A percentile compares a stretch with the other conserved stretches of the same genome.
Evolutionary conservation across 768 basidiomycete species (phyloP).

Genomic region (Pleurotus pulmonarius): DNA sequence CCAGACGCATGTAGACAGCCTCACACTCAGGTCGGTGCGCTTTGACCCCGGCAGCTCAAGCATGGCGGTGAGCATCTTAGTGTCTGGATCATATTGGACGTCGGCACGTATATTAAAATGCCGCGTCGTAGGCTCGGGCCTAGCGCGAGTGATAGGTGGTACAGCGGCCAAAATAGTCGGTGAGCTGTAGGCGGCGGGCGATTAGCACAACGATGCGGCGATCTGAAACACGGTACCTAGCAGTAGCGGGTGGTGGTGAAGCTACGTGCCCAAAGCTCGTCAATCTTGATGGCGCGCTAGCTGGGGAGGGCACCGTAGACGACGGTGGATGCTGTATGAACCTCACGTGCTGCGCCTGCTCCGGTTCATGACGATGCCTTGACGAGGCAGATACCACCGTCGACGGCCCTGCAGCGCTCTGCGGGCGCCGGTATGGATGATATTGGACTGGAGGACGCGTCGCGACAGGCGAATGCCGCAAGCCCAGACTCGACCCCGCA

Average conservation of each 20-base stretch:
- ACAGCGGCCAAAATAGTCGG: constrained; percentile 3
- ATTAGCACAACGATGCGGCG: not conserved
- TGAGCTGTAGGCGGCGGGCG: constrained; percentile 1
- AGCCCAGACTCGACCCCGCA: constrained; percentile 15
- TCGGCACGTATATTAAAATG: constrained; percentile 56
- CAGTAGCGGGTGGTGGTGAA: constrained; percentile 7
- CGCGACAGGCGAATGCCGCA: constrained; percentile 14
- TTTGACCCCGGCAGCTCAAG: constrained; percentile 71
- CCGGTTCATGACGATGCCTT: constrained; percentile 9
- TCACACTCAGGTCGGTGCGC: constrained; percentile 52
- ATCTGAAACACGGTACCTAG: constrained; percentile 9
- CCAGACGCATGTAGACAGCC: constrained; percentile 55
- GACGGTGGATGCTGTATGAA: constrained; percentile 23
- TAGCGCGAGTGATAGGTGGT: constrained; percentile 11
- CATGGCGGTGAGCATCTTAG: constrained; percentile 50
- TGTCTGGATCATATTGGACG: constrained; percentile 50
- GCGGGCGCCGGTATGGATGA: constrained; percentile 26
- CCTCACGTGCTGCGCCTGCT: constrained; percentile 18
- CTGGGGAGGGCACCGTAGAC: constrained; percentile 16
- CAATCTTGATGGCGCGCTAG: constrained; percentile 22
- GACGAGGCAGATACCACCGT: constrained; percentile 2
- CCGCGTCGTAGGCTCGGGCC: constrained; percentile 16
- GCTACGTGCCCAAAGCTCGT: constrained; percentile 20
- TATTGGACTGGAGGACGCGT: constrained; percentile 17
- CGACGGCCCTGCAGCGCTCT: constrained; percentile 14